Conservation (phyloP, 805 yeast genomes). For the Wickerhamiella vanderwaltii region DNA sequence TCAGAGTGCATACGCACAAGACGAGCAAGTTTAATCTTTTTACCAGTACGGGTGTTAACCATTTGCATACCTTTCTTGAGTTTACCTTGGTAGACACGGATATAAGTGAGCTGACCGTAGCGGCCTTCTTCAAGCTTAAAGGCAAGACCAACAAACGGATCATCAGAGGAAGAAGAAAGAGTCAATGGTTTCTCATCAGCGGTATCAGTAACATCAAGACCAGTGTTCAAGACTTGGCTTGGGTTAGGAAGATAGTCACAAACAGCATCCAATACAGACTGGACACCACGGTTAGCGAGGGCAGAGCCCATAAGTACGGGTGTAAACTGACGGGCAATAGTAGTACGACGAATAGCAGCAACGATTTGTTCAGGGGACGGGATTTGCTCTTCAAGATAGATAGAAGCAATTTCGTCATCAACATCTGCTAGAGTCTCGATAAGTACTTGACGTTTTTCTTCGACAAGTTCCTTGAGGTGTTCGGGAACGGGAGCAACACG, state of each 20-base stretch:
- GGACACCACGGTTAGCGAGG: constrained; percentile 89
- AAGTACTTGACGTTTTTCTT: constrained; percentile 73
- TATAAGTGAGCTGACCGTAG: constrained; percentile 93
- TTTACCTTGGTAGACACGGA: constrained; percentile 94
- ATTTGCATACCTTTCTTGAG: constrained; percentile 83
- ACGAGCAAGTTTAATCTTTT: constrained; percentile 84
- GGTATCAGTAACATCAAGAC: constrained; percentile 49
- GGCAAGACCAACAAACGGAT: constrained; percentile 93
- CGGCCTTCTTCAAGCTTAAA: constrained; percentile 97
- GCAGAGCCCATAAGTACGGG: constrained; percentile 99
- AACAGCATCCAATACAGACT: constrained; percentile 89
- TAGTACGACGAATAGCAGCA: constrained; percentile 83
- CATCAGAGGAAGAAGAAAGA: constrained; percentile 55
- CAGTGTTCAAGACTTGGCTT: constrained; percentile 81
- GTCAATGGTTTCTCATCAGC: constrained; percentile 56
- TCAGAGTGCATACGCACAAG: constrained; percentile 97
- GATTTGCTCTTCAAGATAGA: constrained; percentile 78
- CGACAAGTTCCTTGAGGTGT: constrained; percentile 68
- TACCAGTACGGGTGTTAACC: constrained; percentile 81
- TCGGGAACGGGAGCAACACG: constrained; percentile 60
- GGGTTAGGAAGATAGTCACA: constrained; percentile 95
- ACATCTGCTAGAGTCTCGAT: constrained; percentile 96
- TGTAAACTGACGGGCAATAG: constrained; percentile 89
- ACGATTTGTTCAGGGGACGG: constrained; percentile 78
- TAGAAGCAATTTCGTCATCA: constrained; percentile 92